Evolutionary conservation across 2,329 filamentous ascomycete genomes (phyloP).

Genomic region (Furcasterigmium furcatum): DNA sequence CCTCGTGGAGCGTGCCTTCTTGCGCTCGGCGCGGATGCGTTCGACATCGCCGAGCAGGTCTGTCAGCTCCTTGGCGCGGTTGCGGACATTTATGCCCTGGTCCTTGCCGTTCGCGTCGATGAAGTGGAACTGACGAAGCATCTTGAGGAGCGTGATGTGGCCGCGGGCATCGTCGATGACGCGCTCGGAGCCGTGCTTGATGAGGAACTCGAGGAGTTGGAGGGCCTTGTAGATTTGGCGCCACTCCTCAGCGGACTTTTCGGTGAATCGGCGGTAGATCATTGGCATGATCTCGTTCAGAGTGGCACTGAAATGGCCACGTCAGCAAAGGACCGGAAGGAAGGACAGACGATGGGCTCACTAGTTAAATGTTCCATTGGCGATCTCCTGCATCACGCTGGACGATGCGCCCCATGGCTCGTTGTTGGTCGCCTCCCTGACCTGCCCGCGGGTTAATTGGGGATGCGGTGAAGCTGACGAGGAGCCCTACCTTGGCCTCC

Average conservation of each 20-base stretch:
- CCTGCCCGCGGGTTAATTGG: slow-evolving; percentile 44
- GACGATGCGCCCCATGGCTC: slow-evolving; percentile 92
- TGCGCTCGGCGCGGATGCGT: slow-evolving; percentile 73
- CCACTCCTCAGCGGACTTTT: slow-evolving; percentile 98
- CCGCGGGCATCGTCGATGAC: slow-evolving; percentile 96
- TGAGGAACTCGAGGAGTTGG: slow-evolving; percentile 91
- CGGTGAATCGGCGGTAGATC: slow-evolving; percentile 99
- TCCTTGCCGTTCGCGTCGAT: slow-evolving; percentile 97
- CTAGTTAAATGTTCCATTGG: slow-evolving; percentile 98
- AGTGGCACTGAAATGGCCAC: slow-evolving; percentile 71
- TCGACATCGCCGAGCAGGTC: slow-evolving; percentile 94
- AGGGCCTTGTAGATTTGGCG: slow-evolving; percentile 98
- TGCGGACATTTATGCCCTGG: slow-evolving; percentile 95
- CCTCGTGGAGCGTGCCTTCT: slow-evolving; percentile 86
- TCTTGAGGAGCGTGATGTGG: slow-evolving; percentile 92
- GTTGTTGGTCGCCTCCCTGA: slow-evolving; percentile 97
- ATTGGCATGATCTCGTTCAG: slow-evolving; percentile 99
- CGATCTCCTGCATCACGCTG: slow-evolving; percentile 94
- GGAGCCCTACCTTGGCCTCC: slow-evolving; percentile 60
- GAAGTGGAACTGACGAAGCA: slow-evolving; percentile 97
- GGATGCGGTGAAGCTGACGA: slow-evolving; percentile 3
- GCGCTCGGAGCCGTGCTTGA: slow-evolving; percentile 97
- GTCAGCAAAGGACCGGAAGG: slow-evolving; percentile 4
- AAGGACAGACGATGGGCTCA: slow-evolving; percentile 41
- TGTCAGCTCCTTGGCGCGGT: slow-evolving; percentile 90